Evolutionary conservation across 2,329 filamentous ascomycete genomes (phyloP), one percentile per base, ranked within the genome.

Genomic region (Elsinoe arachidis): DNA sequence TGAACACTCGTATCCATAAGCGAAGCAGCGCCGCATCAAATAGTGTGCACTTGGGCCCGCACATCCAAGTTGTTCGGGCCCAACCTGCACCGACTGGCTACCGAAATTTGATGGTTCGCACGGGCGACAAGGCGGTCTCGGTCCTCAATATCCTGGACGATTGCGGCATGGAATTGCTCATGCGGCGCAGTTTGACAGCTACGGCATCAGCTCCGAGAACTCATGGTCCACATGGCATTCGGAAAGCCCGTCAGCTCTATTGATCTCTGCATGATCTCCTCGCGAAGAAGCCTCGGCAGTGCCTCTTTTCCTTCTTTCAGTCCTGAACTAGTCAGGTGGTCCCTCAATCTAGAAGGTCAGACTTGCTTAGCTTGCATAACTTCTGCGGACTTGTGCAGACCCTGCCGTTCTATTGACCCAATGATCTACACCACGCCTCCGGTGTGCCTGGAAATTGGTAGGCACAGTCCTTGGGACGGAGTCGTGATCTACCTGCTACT

Each of bases 321-420:
- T 26, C 46, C 23, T 12, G 11, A 15, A 35, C 46, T 51, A 33
- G 23, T 33, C 26, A 51, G 30, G 11, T 21, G 12, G 6, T 15
- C 26, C 46, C 46, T 51, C 46, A 33, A 51, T 51, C 46, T 51
- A 51, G 46, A 35, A 51, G 46, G 46, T 51, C 23, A 33, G 23
- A n/a, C 14, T 23, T 23, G 26, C 14, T 17, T 10, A 15, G 6
- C 46, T 19, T 51, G 30, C 46, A 51, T 17, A 51, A 35, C 14
- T 51, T 12, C 14, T 14, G 10, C 23, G 6, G 19, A 35, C 14
- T 15, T 51, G 26, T 51, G 46, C 26, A 51, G 46, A 51, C 46
- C 46, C 30, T 51, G 30, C 26, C 15, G n/a, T 30, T 26, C 46
- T 51, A 35, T 17, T 33, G 19, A 51, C 34, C 46, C 46, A 51